A percentile compares a stretch with the other conserved stretches of the same genome.
These are phyloP conservation scores for Rhizophora apiculata DNA, from an alignment of 345 rosid species.

Conservation along the genomic window DNA sequence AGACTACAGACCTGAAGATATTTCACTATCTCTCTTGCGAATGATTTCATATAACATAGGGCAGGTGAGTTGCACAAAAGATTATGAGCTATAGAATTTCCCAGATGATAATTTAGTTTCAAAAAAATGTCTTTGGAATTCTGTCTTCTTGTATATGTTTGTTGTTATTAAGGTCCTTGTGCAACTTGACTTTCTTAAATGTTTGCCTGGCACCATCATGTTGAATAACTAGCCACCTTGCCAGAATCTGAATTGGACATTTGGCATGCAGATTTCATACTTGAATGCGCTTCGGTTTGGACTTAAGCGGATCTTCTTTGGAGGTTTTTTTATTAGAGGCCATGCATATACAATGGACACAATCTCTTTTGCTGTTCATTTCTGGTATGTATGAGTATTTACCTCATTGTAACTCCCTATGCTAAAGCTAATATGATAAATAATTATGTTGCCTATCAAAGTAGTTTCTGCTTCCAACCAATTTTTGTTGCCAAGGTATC, in stretches of 20 bases:
- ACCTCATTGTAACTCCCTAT: not conserved
- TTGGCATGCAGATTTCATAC: constrained; percentile 65
- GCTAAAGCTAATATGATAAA: constrained; percentile 8
- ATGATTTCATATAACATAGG: constrained; percentile 99
- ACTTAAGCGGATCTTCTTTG: constrained; percentile 87
- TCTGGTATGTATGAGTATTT: constrained; percentile 52
- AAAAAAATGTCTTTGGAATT: not conserved
- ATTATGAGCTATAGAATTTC: not conserved
- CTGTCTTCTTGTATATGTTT: not conserved
- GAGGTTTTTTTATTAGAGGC: constrained; percentile 96
- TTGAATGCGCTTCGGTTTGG: constrained; percentile 96
- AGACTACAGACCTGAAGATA: constrained; percentile 95
- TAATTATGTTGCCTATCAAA: constrained; percentile 1
- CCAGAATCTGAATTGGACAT: constrained; percentile 18
- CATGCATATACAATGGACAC: constrained; percentile 99
- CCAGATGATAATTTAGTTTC: not conserved
- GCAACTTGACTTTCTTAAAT: constrained; percentile 6
- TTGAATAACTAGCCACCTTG: not conserved
- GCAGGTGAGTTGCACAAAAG: constrained; percentile 51
- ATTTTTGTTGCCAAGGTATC: constrained; percentile 2
- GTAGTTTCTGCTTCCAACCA: constrained; percentile 5
- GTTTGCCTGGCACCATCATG: constrained; percentile 2
- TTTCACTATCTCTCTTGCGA: constrained; percentile 90
- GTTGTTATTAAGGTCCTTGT: constrained; percentile 3
- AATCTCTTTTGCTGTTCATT: constrained; percentile 96